A percentile compares a stretch with the other conserved stretches of the same genome.
Evolutionary conservation across 2,329 filamentous ascomycete species (phyloP).

Genomic region (Stemphylium vesicarium): DNA sequence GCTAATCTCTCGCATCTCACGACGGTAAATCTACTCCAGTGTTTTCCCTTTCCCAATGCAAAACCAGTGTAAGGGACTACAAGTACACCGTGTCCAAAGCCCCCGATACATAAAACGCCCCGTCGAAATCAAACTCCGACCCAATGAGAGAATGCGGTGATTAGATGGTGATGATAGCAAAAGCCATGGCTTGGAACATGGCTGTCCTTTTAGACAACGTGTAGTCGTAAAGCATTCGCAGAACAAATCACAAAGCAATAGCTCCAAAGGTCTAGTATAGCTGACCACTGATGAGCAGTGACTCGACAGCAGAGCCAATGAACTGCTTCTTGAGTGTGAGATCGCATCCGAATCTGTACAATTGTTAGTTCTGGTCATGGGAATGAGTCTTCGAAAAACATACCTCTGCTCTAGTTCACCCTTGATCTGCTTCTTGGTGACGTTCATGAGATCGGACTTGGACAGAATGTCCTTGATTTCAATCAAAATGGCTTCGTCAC

Average conservation of each 20-base stretch:
- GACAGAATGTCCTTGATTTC: slow-evolving; percentile 94
- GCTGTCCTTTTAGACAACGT: slow-evolving; percentile 19
- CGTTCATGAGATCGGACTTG: slow-evolving; percentile 93
- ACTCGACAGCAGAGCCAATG: slow-evolving; percentile 62
- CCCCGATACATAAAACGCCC: slow-evolving; percentile 16
- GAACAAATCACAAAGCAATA: not conserved
- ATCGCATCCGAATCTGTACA: slow-evolving; percentile 73
- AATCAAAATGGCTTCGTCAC: slow-evolving; percentile 85
- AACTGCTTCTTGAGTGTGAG: slow-evolving; percentile 89
- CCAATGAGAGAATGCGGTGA: slow-evolving; percentile 14
- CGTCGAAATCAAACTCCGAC: slow-evolving; percentile 8
- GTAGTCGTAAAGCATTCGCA: slow-evolving; percentile 25
- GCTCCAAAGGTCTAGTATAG: slow-evolving; percentile 18
- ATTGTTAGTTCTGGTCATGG: slow-evolving; percentile 22
- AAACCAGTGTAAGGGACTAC: slow-evolving; percentile 5
- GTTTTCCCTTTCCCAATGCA: slow-evolving; percentile 11
- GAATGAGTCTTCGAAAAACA: slow-evolving; percentile 11
- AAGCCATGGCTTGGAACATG: slow-evolving; percentile 2
- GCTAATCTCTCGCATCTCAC: not conserved
- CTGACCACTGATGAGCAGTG: slow-evolving; percentile 29
- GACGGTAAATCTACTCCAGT: slow-evolving; percentile 6
- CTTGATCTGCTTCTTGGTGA: slow-evolving; percentile 99
- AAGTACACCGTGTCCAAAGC: slow-evolving; percentile 1
- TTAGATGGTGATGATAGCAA: slow-evolving; percentile 15
- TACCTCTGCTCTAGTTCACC: slow-evolving; percentile 81